Percentiles rank a stretch among this genome's conserved stretches.
Evolutionary conservation across 805 yeast species (phyloP).

Genomic region (Myxozyma sirexii): DNA sequence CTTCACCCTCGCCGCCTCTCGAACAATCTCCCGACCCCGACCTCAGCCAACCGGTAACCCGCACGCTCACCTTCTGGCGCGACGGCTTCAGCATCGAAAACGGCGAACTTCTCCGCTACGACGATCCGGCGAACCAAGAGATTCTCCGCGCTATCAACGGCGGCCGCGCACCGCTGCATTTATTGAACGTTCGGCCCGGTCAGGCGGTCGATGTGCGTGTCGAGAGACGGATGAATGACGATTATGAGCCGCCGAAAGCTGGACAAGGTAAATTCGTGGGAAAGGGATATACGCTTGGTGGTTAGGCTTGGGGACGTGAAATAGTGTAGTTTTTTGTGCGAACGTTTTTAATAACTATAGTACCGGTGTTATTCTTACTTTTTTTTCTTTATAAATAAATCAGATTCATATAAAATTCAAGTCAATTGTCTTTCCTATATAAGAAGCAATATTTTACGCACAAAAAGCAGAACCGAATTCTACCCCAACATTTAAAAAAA

Average conservation of each 20-base stretch:
- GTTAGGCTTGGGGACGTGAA: not conserved
- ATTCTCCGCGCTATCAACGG: conserved; percentile 78
- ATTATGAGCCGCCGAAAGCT: conserved; percentile 68
- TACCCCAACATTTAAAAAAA: not conserved
- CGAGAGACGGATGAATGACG: conserved; percentile 77
- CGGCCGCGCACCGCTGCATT: conserved; percentile 81
- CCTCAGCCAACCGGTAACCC: conserved; percentile 56
- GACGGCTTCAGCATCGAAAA: conserved; percentile 96
- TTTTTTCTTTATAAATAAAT: too few relatives aligned
- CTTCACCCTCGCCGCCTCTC: conserved; percentile 48
- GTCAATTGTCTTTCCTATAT: too few relatives aligned
- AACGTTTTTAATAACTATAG: too few relatives aligned
- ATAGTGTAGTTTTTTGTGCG: too few relatives aligned
- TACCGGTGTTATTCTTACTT: too few relatives aligned
- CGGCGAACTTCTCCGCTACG: conserved; percentile 81
- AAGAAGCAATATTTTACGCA: too few relatives aligned
- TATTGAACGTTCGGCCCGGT: conserved; percentile 81
- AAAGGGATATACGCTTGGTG: conserved; percentile 78
- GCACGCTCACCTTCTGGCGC: conserved; percentile 92
- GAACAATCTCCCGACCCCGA: conserved; percentile 37
- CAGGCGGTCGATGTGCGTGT: conserved; percentile 93
- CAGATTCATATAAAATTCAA: too few relatives aligned
- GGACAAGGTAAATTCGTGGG: conserved; percentile 69
- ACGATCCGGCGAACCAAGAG: conserved; percentile 84
- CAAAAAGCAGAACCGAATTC: too few relatives aligned